Evolutionary conservation across 208 protist species (phyloP), one percentile per base, ranked within the genome.

Genomic region (Acanthamoeba triangularis): DNA sequence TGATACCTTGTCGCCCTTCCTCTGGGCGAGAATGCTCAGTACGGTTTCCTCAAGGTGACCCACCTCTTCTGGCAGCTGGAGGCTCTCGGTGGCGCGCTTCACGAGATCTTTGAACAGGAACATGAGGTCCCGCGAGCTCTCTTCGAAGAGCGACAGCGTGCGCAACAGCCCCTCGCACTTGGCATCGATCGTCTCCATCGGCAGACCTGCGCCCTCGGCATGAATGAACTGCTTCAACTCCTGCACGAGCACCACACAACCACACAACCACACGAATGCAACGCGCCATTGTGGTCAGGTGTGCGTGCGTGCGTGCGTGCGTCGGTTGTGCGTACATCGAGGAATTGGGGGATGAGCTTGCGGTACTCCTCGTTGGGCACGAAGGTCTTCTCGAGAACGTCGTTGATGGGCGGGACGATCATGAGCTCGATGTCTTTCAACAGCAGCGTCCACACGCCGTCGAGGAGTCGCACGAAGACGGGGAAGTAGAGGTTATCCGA

Each of bases 211-310:
- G 25, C 87, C 87, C 59, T 93, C 87, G 25, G 87, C 52, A 30
- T 93, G 82, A 44, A 90, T 90, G 54, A 90, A 90, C 30, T 90
- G 47, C 30, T 90, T 90, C 41, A 90, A 90, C 41, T 90, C 82
- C 82, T 90, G 49, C 14, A 90, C 30, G 49, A 92, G 18, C 63
- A 37, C 52, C 52, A 52, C 28, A 37, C 67, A 76, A 13, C 11
- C 2, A 3, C 52, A 30, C 28, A 37, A 2, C 10, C 35, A 37
- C 1, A 5, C 30, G n/a, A n/a, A n/a, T n/a, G n/a, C n/a, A n/a
- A n/a, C n/a, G n/a, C n/a, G n/a, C 41, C 41, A 44, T 44, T 4
- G 41, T 44, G 41, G 41, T 44, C 41, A 44, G 41, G 3, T 44
- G 41, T 44, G 41, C 4, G 41, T 44, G 41, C 4, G 41, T 44